Evolutionary conservation across 169 alveolate genomes (phyloP).

Genomic region (Plasmodium vivax): DNA sequence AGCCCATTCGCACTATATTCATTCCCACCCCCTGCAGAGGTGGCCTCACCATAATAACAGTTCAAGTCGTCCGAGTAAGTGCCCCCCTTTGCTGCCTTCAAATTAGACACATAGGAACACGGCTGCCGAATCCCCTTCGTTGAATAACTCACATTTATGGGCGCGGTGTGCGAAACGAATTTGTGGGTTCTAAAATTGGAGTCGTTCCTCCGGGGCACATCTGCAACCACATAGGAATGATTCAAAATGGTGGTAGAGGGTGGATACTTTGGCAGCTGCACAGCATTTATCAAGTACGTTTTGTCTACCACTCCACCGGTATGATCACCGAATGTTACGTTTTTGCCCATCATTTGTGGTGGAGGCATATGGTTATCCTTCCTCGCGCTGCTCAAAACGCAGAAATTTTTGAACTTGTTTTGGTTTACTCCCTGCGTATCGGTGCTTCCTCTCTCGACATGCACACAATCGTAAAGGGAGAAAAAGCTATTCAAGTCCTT

Average conservation of each 20-base stretch:
- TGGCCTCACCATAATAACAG: neutral
- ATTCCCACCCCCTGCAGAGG: neutral
- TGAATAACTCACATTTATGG: neutral
- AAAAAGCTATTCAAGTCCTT: conserved; percentile 39
- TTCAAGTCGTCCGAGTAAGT: neutral
- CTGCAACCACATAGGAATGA: neutral
- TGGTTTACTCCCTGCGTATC: neutral
- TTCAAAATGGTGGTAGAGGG: neutral
- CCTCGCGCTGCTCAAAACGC: neutral
- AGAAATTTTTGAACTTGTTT: conserved; percentile 20
- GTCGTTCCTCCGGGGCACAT: neutral
- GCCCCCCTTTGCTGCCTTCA: neutral
- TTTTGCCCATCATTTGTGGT: neutral
- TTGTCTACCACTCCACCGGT: neutral
- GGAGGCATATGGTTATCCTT: neutral
- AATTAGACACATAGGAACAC: neutral
- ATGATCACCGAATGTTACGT: neutral
- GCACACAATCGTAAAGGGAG: conserved; percentile 28
- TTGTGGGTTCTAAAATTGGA: neutral
- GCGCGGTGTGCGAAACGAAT: neutral
- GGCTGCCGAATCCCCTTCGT: neutral
- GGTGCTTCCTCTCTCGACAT: neutral
- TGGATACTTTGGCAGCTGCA: neutral
- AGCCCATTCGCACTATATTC: neutral
- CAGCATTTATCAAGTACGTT: neutral